Evolutionary conservation across 2,329 filamentous ascomycete genomes (phyloP).

Genomic region (Byssochlamys sp.): DNA sequence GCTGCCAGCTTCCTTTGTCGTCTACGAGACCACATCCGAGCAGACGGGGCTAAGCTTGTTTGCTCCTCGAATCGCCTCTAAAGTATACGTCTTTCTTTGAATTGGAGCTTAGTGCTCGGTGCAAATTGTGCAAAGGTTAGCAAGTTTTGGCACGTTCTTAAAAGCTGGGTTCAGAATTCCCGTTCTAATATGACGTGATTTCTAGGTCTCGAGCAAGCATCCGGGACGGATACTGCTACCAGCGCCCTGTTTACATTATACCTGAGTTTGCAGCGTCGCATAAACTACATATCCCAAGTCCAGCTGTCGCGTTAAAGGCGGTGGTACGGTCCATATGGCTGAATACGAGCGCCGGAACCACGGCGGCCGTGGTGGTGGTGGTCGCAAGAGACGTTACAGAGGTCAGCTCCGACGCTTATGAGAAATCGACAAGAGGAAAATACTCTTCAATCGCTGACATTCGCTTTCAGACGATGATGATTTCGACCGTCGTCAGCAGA

Average conservation of each 20-base stretch:
- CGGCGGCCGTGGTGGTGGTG: conserved; percentile 37
- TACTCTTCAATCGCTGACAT: conserved; percentile 17
- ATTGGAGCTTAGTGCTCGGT: background rate
- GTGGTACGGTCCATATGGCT: conserved; percentile 33
- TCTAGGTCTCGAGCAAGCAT: background rate
- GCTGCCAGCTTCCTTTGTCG: background rate
- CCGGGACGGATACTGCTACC: background rate
- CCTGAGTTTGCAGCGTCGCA: background rate
- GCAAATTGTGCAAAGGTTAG: background rate
- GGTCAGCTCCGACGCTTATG: conserved; percentile 42
- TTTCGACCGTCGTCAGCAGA: conserved; percentile 60
- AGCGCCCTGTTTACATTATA: background rate
- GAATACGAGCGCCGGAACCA: conserved; percentile 49
- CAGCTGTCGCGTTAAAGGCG: background rate
- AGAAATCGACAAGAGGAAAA: background rate
- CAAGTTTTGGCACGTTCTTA: background rate
- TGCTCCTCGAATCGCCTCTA: background rate
- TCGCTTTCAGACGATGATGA: conserved; percentile 60
- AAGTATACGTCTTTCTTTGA: background rate
- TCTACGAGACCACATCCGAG: background rate
- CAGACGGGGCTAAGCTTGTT: background rate
- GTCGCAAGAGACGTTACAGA: conserved; percentile 68
- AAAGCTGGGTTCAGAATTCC: background rate
- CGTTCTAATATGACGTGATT: background rate
- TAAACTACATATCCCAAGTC: background rate